A percentile compares a stretch with the other conserved stretches of the same genome.
Evolutionary conservation across 75 land plant genomes (phyloP).

Genomic region (Isoetes taiwanensis): DNA sequence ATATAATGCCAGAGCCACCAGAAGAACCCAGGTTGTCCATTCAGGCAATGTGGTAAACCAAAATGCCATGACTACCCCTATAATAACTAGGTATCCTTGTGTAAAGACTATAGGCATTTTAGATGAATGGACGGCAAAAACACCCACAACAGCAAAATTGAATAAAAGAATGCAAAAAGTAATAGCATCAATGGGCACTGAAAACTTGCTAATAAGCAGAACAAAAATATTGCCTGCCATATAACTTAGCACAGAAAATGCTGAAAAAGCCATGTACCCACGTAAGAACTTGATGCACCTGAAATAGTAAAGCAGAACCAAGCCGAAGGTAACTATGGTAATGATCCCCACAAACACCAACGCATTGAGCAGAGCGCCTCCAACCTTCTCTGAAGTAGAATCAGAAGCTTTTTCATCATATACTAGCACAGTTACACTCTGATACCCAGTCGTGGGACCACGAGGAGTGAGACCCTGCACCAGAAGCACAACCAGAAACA

Average conservation of each 20-base stretch:
- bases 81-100: conserved; percentile 47
- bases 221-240: conserved; percentile 49
- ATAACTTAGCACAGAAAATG: conserved; percentile 35
- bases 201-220: conserved; percentile 32
- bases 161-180: conserved; percentile 34
- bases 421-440: conserved; percentile 52
- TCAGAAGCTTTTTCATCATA: conserved; percentile 55
- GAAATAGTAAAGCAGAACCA: conserved; percentile 63
- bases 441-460: conserved; percentile 6
- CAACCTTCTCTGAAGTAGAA: conserved; percentile 44
- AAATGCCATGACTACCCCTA: conserved; percentile 52
- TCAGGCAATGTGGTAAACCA: conserved; percentile 66
- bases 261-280: conserved; percentile 52
- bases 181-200: conserved; percentile 36
- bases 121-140: conserved; percentile 23
- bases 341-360: conserved; percentile 47
- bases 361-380: conserved; percentile 65
- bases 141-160: conserved; percentile 58
- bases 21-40: conserved; percentile 78
- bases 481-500: conserved; percentile 61
- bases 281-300: conserved; percentile 50
- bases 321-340: conserved; percentile 46
- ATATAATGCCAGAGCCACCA: conserved; percentile 74
- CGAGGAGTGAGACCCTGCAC: conserved; percentile 36
- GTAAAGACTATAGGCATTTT: conserved; percentile 47